These are phyloP conservation scores for Endogone sp. DNA, from an alignment of 192 early-diverging fungal species.

Conservation along the genomic window DNA sequence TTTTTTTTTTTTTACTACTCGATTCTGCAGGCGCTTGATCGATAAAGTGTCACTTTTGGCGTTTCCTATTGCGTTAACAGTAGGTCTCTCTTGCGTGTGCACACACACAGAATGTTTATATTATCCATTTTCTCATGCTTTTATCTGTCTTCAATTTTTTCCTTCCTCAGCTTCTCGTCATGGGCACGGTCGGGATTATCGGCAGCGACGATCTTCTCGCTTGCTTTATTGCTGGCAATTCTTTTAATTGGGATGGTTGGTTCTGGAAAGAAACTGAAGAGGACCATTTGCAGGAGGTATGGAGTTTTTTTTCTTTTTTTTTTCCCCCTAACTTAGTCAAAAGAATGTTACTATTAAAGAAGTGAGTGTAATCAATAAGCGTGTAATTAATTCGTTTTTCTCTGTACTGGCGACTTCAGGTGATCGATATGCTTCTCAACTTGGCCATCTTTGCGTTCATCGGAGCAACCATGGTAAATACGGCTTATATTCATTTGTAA, in stretches of 20 bases:
- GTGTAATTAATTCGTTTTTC: too few relatives aligned
- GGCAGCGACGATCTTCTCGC: conserved; percentile 75
- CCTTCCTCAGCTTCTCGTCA: conserved; percentile 39
- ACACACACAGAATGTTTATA: too few relatives aligned
- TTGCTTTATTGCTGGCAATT: conserved; percentile 75
- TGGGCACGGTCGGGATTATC: conserved; percentile 69
- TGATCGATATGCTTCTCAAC: conserved; percentile 80
- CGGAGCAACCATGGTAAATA: conserved; percentile 60
- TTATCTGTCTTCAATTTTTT: not conserved
- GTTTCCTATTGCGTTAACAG: conserved; percentile 73
- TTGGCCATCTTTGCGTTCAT: conserved; percentile 87
- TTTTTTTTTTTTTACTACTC: not conserved
- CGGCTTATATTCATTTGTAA: not conserved
- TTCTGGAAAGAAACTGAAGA: conserved; percentile 73
- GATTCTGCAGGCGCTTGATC: conserved; percentile 58
- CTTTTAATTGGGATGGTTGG: conserved; percentile 91
- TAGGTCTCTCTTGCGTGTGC: conserved; percentile 23
- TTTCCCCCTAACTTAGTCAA: too few relatives aligned
- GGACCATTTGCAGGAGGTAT: conserved; percentile 35
- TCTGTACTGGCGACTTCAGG: conserved; percentile 28
- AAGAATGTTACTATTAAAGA: too few relatives aligned
- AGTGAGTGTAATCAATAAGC: too few relatives aligned
- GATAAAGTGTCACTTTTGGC: conserved; percentile 86
- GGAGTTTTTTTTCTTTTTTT: not conserved
- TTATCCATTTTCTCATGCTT: not conserved